Base-by-base conservation (phyloP, 768 basidiomycete species). In the Suillus lakei region DNA sequence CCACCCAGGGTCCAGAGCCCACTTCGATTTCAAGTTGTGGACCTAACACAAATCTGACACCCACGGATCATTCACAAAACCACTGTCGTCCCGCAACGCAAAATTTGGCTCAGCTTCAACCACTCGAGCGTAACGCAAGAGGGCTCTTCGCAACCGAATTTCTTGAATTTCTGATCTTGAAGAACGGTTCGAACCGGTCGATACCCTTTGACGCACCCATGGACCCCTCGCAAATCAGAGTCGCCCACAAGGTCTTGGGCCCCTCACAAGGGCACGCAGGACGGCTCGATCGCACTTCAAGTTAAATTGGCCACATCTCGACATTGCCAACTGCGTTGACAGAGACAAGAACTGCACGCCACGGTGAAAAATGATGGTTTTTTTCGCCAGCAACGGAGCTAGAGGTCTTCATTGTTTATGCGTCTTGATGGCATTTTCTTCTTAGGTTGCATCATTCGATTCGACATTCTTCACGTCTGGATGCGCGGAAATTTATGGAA, bases 331-430 rank as follows among this genome's bases (percentile, higher is more conserved):
- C 38, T 41, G 53, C 30, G 30, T 32, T 28, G 10, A 59, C 5
- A 39, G 18, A 4, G 32, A 16, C 56, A 28, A 58, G 26, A 41
- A 28, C 56, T 59, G 58, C 28, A 63, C 21, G n/a, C 23, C 34
- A 63, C 62, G 62, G 62, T 58, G 56, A 61, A 59, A 63, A 63
- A 63, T 61, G 26, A 3, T 58, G 21, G 9, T 41, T 30, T 23
- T 30, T 44, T 61, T 26, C 9, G 10, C 41, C 36, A 41, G 26
- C 58, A 32, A 30, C 16, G 10, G 30, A 30, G 28, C 62, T 13
- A 13, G 39, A 5, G 39, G 16, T 63, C 26, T 43, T 36, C 58
- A 59, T 32, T 28, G n/a, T 61, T 32, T 23, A 13, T 63, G 32
- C 61, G 44, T 43, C 38, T 61, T 61, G 62, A 38, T 21, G 12